These are phyloP conservation scores for Beauveria varroae DNA, from an alignment of 2,329 filamentous ascomycete genomes.

Conservation along the genomic window DNA sequence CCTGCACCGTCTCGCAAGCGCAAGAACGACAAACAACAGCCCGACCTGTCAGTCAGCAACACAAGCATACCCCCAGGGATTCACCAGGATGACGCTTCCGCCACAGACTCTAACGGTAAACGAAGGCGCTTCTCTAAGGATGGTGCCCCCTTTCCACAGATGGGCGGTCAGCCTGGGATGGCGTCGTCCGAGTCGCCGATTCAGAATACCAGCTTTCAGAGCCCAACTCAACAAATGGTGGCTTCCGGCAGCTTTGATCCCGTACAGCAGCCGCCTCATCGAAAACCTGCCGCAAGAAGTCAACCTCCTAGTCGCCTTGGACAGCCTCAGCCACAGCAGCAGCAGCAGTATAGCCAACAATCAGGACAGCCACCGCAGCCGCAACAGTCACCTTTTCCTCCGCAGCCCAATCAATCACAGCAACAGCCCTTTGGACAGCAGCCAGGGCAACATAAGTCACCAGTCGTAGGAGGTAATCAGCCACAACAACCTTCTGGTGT, in stretches of 20 bases:
- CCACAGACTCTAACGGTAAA: not conserved
- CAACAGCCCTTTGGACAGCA: not conserved
- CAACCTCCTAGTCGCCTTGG: not conserved
- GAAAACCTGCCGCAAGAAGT: not conserved
- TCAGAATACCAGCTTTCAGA: conserved; percentile 6
- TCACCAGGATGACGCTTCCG: not conserved
- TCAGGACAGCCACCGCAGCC: not conserved
- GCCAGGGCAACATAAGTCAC: conserved; percentile 8
- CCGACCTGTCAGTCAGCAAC: not conserved
- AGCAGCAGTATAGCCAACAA: conserved; percentile 1
- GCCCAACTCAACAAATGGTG: conserved; percentile 7
- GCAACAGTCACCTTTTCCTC: not conserved
- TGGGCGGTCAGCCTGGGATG: not conserved
- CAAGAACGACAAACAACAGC: conserved; percentile 1
- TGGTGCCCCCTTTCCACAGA: not conserved
- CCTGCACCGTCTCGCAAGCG: conserved; percentile 1
- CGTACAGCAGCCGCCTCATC: not conserved
- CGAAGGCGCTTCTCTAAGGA: conserved; percentile 8
- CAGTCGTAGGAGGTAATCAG: conserved; percentile 4
- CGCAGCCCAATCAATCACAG: not conserved
- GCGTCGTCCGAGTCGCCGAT: conserved; percentile 6
- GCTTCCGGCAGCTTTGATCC: conserved; percentile 1
- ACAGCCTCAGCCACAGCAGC: not conserved
- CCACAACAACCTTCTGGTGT: not conserved
- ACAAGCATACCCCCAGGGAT: not conserved